Evolutionary conservation across 2,329 filamentous ascomycete genomes (phyloP).

Genomic region (Pseudopyrenochaeta lycopersici): DNA sequence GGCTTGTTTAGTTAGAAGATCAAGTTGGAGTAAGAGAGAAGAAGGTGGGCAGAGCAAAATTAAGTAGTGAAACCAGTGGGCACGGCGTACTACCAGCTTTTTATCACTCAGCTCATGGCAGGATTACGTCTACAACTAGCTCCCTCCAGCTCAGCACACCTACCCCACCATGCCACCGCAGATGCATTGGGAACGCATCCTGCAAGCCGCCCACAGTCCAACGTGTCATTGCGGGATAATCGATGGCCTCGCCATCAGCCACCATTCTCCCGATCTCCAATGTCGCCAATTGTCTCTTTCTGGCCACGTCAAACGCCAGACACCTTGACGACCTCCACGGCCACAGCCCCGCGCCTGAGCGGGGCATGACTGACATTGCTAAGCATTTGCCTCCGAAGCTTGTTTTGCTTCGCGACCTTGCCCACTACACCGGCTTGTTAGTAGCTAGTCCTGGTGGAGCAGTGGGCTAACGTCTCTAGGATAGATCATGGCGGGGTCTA

Average conservation of each 20-base stretch:
- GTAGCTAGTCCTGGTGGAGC: not conserved
- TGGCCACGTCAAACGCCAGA: not conserved
- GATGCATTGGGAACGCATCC: constrained; percentile 9
- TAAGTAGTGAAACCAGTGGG: constrained; percentile 1
- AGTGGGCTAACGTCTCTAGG: constrained; percentile 3
- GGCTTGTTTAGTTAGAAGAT: not conserved
- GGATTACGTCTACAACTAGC: constrained; percentile 17
- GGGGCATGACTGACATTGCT: constrained; percentile 10
- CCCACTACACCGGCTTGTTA: constrained; percentile 13
- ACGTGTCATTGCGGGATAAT: constrained; percentile 12
- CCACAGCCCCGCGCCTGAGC: constrained; percentile 12
- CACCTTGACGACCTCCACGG: not conserved
- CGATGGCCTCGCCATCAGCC: constrained; percentile 1
- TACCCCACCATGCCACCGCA: constrained; percentile 21
- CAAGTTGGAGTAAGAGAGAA: not conserved
- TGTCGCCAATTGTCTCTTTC: not conserved
- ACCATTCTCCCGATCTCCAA: not conserved
- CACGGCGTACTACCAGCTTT: constrained; percentile 1
- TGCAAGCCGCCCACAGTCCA: constrained; percentile 6
- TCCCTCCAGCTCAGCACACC: constrained; percentile 9
- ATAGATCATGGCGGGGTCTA: not conserved
- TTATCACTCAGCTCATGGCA: constrained; percentile 11
- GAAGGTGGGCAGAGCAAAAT: not conserved
- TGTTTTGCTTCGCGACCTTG: constrained; percentile 14
- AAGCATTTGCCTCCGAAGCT: constrained; percentile 31